phyloP scores from a whole-genome alignment of 768 basidiomycete genomes.

The Leccinum aurantiacum region DNA sequence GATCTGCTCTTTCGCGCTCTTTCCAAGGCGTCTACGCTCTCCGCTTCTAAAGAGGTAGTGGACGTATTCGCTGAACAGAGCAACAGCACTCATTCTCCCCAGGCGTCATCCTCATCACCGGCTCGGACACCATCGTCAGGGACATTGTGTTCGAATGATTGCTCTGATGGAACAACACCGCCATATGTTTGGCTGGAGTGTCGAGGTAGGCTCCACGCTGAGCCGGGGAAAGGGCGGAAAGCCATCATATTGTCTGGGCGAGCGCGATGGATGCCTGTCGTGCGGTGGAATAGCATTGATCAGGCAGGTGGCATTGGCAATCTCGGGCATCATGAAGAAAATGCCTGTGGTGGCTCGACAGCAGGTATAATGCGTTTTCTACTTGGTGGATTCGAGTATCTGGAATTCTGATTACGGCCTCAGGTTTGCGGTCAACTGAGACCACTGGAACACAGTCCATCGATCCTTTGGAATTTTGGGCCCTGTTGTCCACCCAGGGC shows the following conservation, averaged over 20 bases:
- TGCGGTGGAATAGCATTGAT: conserved; percentile 61
- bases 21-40: conserved; percentile 44
- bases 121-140: conserved; percentile 3
- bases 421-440: conserved; percentile 10
- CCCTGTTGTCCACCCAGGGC: conserved; percentile 41
- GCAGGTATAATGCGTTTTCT: conserved; percentile 27
- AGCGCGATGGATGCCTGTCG: conserved; percentile 59
- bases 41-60: background rate
- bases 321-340: background rate
- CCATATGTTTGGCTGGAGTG: conserved; percentile 88
- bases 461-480: conserved; percentile 51
- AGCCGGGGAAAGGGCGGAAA: conserved; percentile 92
- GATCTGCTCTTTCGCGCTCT: conserved; percentile 84
- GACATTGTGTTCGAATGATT: background rate
- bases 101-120: background rate
- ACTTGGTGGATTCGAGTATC: background rate
- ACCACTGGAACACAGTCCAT: background rate
- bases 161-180: conserved; percentile 19
- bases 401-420: background rate
- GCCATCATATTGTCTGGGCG: conserved; percentile 90
- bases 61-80: conserved; percentile 3
- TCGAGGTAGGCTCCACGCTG: conserved; percentile 83
- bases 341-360: background rate
- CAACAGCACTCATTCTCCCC: background rate
- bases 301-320: conserved; percentile 42